Base-by-base conservation (phyloP, 768 basidiomycete genomes). In the Suillus occidentalis region DNA sequence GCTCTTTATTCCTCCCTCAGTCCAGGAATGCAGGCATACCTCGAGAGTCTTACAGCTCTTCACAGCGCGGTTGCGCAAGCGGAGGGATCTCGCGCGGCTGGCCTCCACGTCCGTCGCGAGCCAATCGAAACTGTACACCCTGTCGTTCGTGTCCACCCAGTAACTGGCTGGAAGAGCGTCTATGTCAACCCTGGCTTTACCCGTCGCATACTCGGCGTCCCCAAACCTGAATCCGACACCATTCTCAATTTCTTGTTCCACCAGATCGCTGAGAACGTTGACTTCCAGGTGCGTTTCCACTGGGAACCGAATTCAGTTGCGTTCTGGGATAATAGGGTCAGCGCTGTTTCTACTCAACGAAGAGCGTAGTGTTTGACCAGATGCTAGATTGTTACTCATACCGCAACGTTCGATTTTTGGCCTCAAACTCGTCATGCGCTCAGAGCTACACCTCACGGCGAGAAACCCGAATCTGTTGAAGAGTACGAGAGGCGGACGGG, bases 171-270 rank as follows among this genome's bases (percentile, higher is more conserved):
- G 86, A 94, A 94, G 83, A 87, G 86, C 65, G 77, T 95, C 66
- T 94, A 88, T 71, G 88, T 94, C 72, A 94, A 95, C 72, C 87
- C 89, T 42, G 89, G 92, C 18, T 95, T 95, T 78, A 92, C 91
- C 3, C 86, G 89, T 49, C 85, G 88, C 62, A 90, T 95, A 71
- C 76, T 91, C 64, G 91, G 88, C 56, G 81, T 94, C 13, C 90
- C 92, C 28, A 94, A 93, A 76, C 84, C 88, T 0, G 92, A 94
- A 73, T 90, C 89, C n/a, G 91, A 94, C 73, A 77, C 83, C 20
- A 82, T 93, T 69, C 78, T 94, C 58, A 76, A 75, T 42, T 88
- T 93, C 76, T 79, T 94, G 62, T 92, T 89, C 82, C 84, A 79
- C 70, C 85, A 89, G 71, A 87, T 94, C 69, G 81, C 83, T 60